Conservation (phyloP, 306 rosid species). For the Corylus heterophylla region DNA sequence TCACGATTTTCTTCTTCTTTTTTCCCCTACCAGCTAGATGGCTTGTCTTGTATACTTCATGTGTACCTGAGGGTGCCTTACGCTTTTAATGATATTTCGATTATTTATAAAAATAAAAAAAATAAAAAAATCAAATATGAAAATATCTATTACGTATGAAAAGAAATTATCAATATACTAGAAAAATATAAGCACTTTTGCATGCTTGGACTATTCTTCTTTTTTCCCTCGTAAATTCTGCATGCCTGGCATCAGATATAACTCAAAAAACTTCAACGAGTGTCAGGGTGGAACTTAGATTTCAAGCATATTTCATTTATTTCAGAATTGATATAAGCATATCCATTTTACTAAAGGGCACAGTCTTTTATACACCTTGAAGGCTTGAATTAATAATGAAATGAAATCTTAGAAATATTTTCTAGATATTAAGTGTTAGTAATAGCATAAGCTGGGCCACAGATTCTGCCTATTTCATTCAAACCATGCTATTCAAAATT, state of each 20-base stretch:
- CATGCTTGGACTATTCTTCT: background rate
- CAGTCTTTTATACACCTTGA: background rate
- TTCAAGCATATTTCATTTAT: background rate
- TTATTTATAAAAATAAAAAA: no score
- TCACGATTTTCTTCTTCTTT: no score
- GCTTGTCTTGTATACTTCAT: no score
- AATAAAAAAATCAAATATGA: background rate
- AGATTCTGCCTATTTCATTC: background rate
- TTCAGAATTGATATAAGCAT: background rate
- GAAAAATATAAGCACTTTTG: background rate
- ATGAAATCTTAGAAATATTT: background rate
- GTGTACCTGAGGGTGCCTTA: no score
- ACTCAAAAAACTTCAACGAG: background rate
- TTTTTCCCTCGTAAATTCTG: background rate
- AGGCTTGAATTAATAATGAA: background rate
- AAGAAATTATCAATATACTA: background rate
- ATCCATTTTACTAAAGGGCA: background rate
- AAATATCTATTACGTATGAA: background rate
- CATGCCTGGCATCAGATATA: background rate
- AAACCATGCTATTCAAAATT: background rate
- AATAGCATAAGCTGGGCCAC: background rate
- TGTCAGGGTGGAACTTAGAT: background rate
- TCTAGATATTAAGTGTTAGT: background rate
- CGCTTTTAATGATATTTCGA: no score
- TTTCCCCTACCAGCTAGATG: no score